These are phyloP conservation scores for Candida smagusa DNA, from an alignment of 1,139 yeast species.

Conservation along the genomic window DNA sequence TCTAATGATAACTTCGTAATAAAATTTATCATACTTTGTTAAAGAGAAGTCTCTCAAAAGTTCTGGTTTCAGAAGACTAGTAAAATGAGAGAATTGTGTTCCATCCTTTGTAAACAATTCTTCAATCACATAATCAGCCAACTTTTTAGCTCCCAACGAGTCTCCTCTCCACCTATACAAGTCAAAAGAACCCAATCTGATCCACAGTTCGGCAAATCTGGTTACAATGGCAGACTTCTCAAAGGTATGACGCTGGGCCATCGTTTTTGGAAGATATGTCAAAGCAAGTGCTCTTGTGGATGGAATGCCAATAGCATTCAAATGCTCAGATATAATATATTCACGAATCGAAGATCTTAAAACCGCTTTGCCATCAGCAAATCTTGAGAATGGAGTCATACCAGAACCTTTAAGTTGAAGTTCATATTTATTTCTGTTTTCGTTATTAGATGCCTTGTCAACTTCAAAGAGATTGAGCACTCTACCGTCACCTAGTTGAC, in stretches of 20 bases:
- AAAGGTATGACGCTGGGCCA: conserved; percentile 66
- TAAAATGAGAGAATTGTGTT: conserved; percentile 35
- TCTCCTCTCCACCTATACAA: conserved; percentile 74
- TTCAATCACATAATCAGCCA: conserved; percentile 72
- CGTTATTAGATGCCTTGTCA: conserved; percentile 20
- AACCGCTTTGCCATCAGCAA: conserved; percentile 97
- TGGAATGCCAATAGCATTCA: conserved; percentile 81
- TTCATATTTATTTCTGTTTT: conserved; percentile 47
- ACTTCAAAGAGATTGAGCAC: conserved; percentile 79
- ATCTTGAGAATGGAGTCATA: conserved; percentile 83
- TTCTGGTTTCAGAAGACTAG: conserved; percentile 17
- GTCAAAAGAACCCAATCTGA: conserved; percentile 89
- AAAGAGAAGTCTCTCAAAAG: conserved; percentile 32
- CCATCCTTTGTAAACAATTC: conserved; percentile 50
- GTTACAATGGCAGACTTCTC: conserved; percentile 87
- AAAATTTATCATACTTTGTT: conserved; percentile 69
- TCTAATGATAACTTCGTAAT: conserved; percentile 61
- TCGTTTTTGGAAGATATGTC: conserved; percentile 67
- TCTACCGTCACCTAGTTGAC: conserved; percentile 95
- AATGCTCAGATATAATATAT: conserved; percentile 78
- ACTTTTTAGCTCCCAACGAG: conserved; percentile 53
- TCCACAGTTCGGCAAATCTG: conserved; percentile 83
- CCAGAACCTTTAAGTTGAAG: conserved; percentile 92
- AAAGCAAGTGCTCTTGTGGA: conserved; percentile 80
- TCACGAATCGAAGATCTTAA: conserved; percentile 84